A percentile compares a stretch with the other conserved stretches of the same genome.
These are phyloP conservation scores for Fusarium sp. DNA, from an alignment of 2,329 filamentous ascomycete species.

Conservation along the genomic window DNA sequence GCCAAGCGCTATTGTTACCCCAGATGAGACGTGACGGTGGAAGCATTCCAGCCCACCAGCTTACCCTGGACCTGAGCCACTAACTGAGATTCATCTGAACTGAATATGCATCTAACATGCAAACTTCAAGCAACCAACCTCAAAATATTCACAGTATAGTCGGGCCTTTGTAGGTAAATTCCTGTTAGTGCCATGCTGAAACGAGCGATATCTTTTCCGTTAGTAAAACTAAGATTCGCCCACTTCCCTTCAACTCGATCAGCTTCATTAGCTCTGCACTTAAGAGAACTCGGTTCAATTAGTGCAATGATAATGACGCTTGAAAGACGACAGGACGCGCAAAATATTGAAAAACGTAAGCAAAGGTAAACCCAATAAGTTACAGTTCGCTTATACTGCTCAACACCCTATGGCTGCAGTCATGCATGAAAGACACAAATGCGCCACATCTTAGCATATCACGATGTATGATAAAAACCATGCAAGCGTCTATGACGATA, in stretches of 20 bases:
- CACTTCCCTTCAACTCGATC: constrained; percentile 5
- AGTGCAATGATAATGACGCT: constrained; percentile 13
- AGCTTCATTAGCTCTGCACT: constrained; percentile 13
- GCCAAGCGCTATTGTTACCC: constrained; percentile 12
- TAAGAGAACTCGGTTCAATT: constrained; percentile 25
- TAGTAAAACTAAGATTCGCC: constrained; percentile 6
- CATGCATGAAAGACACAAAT: neutral
- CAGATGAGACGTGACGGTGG: constrained; percentile 8
- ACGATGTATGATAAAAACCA: neutral
- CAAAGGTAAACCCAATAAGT: constrained; percentile 2
- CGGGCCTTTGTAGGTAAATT: neutral
- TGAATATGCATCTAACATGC: neutral
- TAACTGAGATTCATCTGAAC: neutral
- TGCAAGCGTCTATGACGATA: neutral
- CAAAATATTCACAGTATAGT: neutral
- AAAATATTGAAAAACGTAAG: neutral
- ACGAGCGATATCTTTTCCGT: constrained; percentile 9
- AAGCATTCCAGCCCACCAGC: constrained; percentile 2
- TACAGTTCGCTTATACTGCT: neutral
- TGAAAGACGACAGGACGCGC: constrained; percentile 22
- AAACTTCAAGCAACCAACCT: neutral
- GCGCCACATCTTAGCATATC: neutral
- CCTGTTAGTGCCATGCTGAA: neutral
- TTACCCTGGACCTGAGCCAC: constrained; percentile 38
- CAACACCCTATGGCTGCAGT: constrained; percentile 1